These are phyloP conservation scores for Apiospora hydei DNA, from an alignment of 2,329 filamentous ascomycete species.

Conservation along the genomic window DNA sequence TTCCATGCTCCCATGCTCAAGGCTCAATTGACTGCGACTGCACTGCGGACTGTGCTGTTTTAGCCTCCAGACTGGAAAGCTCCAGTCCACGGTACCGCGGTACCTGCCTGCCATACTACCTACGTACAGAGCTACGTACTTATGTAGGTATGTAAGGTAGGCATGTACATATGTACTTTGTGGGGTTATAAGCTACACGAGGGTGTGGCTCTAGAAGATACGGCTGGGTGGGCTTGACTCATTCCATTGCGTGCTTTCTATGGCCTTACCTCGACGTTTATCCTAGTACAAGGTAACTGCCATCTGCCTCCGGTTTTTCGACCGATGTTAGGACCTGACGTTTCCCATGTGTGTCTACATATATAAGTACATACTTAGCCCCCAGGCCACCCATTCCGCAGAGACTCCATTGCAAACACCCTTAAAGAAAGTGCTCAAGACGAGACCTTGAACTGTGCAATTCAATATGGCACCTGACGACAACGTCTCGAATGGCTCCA, in stretches of 20 bases:
- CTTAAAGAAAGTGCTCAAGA: background rate
- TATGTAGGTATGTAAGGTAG: too few species aligned
- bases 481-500: constrained; percentile 30
- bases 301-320: constrained; percentile 5
- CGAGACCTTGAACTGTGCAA: constrained; percentile 16
- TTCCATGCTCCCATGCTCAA: too few species aligned
- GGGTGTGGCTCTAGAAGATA: constrained; percentile 7
- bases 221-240: constrained; percentile 1
- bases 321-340: background rate
- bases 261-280: background rate
- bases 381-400: background rate
- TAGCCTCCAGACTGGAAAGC: background rate
- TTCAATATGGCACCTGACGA: constrained; percentile 22
- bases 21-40: constrained; percentile 8
- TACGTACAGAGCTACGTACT: too few species aligned
- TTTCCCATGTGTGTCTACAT: background rate
- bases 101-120: background rate
- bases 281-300: background rate
- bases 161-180: background rate
- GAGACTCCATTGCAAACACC: background rate
- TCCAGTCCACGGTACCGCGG: background rate
- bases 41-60: background rate
- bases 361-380: background rate
- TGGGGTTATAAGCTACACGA: background rate
- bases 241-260: constrained; percentile 11